phyloP scores from a whole-genome alignment of 2,329 filamentous ascomycete species.

The Trichoderma oligosporum region DNA sequence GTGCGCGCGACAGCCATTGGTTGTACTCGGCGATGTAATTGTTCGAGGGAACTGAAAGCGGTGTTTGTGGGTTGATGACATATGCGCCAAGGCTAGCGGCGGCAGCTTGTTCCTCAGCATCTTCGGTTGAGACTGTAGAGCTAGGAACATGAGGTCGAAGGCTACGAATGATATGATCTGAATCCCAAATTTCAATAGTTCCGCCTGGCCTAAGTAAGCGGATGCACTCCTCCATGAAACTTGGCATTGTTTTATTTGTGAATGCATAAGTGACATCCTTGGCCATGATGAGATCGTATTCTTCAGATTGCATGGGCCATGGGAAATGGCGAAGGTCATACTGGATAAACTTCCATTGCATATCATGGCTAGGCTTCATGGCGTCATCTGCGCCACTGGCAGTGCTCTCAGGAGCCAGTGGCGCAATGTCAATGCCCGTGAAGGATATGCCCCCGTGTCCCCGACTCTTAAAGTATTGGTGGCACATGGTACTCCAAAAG shows the following conservation, averaged over 20 bases:
- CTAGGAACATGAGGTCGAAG: slow-evolving; percentile 71
- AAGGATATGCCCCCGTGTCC: slow-evolving; percentile 71
- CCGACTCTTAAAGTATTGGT: slow-evolving; percentile 68
- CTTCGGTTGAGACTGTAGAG: slow-evolving; percentile 35
- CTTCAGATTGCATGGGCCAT: slow-evolving; percentile 71
- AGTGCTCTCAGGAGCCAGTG: slow-evolving; percentile 51
- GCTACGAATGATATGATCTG: slow-evolving; percentile 78
- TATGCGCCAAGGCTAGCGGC: slow-evolving; percentile 74
- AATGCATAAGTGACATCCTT: slow-evolving; percentile 73
- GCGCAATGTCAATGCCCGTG: slow-evolving; percentile 77
- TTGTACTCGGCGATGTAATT: slow-evolving; percentile 81
- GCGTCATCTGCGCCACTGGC: slow-evolving; percentile 30
- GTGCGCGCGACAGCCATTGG: slow-evolving; percentile 70
- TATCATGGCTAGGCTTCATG: slow-evolving; percentile 61
- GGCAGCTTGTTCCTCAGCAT: slow-evolving; percentile 56
- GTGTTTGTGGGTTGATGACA: slow-evolving; percentile 75
- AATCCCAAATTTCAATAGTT: slow-evolving; percentile 83
- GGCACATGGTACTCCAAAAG: slow-evolving; percentile 86
- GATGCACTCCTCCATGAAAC: slow-evolving; percentile 65
- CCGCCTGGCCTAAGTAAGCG: slow-evolving; percentile 76
- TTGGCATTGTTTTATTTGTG: slow-evolving; percentile 56
- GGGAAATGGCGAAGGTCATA: slow-evolving; percentile 75
- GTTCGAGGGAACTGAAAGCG: slow-evolving; percentile 76
- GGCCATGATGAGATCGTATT: slow-evolving; percentile 85
- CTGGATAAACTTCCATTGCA: slow-evolving; percentile 85